phyloP scores from a whole-genome alignment of 805 yeast genomes.

The Brettanomyces nanus region DNA sequence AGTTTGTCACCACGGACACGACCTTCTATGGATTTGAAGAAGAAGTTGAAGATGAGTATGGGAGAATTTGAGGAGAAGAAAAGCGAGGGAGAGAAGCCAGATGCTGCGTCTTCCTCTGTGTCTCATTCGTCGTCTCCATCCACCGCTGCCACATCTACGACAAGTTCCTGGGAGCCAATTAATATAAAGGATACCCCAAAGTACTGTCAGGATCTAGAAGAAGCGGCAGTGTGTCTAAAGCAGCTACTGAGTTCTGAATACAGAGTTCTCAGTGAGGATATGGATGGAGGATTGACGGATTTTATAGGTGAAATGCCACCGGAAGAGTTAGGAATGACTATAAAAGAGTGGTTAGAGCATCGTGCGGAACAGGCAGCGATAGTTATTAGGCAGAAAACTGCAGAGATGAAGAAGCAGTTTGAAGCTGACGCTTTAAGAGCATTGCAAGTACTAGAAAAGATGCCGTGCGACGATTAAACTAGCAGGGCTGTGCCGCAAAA shows the following conservation, averaged over 20 bases:
- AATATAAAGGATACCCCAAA: constrained; percentile 21
- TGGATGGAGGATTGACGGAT: constrained; percentile 54
- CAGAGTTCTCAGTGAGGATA: constrained; percentile 44
- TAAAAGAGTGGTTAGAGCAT: constrained; percentile 59
- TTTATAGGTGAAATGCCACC: constrained; percentile 66
- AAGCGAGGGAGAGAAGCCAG: too few species aligned
- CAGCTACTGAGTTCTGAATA: constrained; percentile 27
- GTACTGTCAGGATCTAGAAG: constrained; percentile 23
- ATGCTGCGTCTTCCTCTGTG: too few species aligned
- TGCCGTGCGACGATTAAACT: constrained; percentile 24
- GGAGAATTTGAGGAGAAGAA: too few species aligned
- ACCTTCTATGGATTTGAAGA: background rate
- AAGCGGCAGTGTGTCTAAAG: constrained; percentile 22
- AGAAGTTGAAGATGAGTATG: too few species aligned
- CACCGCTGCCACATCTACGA: background rate
- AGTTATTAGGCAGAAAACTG: constrained; percentile 38
- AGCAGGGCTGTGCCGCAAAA: too few species aligned
- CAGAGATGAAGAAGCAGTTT: constrained; percentile 39
- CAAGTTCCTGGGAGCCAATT: constrained; percentile 21
- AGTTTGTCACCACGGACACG: background rate
- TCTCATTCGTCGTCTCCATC: too few species aligned
- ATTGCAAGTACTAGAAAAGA: constrained; percentile 28
- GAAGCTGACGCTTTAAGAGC: constrained; percentile 44
- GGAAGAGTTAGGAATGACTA: constrained; percentile 57
- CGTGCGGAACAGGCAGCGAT: constrained; percentile 47